Percentiles rank a stretch among this genome's conserved stretches.
These are phyloP conservation scores for Diaporthe aspalathi DNA, from an alignment of 2,329 filamentous ascomycete genomes.

Conservation along the genomic window DNA sequence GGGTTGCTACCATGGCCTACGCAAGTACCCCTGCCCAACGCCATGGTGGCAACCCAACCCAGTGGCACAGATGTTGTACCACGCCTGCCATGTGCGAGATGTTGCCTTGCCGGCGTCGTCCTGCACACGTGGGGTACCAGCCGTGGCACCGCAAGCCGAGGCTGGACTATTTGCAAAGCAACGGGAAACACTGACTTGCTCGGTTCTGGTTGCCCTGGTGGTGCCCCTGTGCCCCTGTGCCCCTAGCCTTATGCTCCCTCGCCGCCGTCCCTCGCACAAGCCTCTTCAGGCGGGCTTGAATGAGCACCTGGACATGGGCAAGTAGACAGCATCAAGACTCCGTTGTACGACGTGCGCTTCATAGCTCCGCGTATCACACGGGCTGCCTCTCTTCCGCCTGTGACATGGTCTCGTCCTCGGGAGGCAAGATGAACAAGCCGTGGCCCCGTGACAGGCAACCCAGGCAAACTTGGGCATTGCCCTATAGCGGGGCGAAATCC, in stretches of 20 bases:
- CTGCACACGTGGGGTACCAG: constrained; percentile 4
- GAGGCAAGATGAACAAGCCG: not conserved
- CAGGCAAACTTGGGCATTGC: constrained; percentile 24
- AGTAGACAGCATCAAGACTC: constrained; percentile 21
- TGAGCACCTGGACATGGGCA: constrained; percentile 4
- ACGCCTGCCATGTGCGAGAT: not conserved
- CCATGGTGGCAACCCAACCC: not conserved
- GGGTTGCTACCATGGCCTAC: not conserved
- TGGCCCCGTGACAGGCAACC: constrained; percentile 5
- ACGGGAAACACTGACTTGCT: constrained; percentile 1
- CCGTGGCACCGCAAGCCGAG: constrained; percentile 21
- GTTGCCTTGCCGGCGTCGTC: not conserved
- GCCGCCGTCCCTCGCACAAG: not conserved
- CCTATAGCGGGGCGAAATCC: constrained; percentile 7
- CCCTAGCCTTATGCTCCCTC: not conserved
- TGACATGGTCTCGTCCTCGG: not conserved
- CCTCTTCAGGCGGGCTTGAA: constrained; percentile 16
- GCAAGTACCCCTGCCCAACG: not conserved
- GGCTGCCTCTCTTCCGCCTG: constrained; percentile 11
- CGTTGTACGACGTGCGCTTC: not conserved
- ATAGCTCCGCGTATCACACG: constrained; percentile 1
- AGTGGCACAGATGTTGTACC: not conserved
- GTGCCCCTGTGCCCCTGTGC: too few species aligned
- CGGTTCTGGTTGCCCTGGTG: not conserved
- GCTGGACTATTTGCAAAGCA: constrained; percentile 23